phyloP scores from a whole-genome alignment of 2,329 filamentous ascomycete species.

The Verticillium albo-atrum region DNA sequence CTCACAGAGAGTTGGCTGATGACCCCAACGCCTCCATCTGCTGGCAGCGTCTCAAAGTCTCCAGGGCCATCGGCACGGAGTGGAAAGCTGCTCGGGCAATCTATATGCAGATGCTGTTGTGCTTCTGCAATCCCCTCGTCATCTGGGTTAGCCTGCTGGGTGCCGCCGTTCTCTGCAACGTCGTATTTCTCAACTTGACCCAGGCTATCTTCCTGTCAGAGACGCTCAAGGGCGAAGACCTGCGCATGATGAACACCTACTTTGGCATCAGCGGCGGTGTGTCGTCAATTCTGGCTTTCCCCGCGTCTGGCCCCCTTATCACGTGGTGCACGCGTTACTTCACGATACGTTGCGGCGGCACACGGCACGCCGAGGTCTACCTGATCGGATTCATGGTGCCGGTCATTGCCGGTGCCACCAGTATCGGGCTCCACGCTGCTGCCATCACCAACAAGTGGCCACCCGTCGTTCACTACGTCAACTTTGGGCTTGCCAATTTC shows the following conservation, averaged over 20 bases:
- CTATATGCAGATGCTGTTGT: slow-evolving; percentile 17
- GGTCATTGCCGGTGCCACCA: slow-evolving; percentile 12
- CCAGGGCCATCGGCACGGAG: slow-evolving; percentile 6
- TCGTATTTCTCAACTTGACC: slow-evolving; percentile 17
- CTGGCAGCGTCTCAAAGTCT: slow-evolving; percentile 5
- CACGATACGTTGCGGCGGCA: slow-evolving; percentile 16
- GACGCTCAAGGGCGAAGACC: slow-evolving; percentile 9
- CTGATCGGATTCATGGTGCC: slow-evolving; percentile 17
- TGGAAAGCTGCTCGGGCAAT: slow-evolving; percentile 11
- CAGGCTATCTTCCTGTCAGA: slow-evolving; percentile 12
- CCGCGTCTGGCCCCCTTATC: slow-evolving; percentile 10
- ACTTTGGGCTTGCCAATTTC: slow-evolving; percentile 9
- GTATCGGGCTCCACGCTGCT: slow-evolving; percentile 14
- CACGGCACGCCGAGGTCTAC: slow-evolving; percentile 20
- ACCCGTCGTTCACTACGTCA: slow-evolving; percentile 14
- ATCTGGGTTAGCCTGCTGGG: slow-evolving; percentile 20
- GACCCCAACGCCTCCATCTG: not conserved
- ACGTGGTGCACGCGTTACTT: slow-evolving; percentile 16
- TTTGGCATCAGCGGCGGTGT: slow-evolving; percentile 4
- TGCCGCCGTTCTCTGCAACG: slow-evolving; percentile 17
- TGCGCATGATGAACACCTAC: slow-evolving; percentile 7
- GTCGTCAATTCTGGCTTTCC: slow-evolving; percentile 12
- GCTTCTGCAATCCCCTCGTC: slow-evolving; percentile 19
- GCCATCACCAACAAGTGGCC: slow-evolving; percentile 7
- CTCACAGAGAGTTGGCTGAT: not conserved